phyloP scores from a whole-genome alignment of 768 basidiomycete genomes.

The Boletus huronensis region DNA sequence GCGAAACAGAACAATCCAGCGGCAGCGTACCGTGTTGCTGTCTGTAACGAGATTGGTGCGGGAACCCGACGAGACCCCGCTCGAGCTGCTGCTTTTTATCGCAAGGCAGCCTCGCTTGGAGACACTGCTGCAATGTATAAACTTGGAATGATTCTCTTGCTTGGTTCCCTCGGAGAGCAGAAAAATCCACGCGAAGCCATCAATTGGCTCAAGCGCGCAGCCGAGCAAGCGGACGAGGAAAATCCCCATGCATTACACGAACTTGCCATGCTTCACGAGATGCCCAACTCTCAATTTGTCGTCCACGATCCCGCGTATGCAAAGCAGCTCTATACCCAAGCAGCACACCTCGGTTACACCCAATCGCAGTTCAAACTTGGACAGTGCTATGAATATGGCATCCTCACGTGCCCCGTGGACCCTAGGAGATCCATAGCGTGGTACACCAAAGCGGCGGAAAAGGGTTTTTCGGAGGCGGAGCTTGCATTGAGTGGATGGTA shows the following conservation, averaged over 20 bases:
- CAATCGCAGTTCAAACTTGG: slow-evolving; percentile 95
- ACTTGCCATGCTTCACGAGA: slow-evolving; percentile 83
- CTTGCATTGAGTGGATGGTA: slow-evolving; percentile 98
- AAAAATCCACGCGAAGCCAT: slow-evolving; percentile 89
- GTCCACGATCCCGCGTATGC: slow-evolving; percentile 80
- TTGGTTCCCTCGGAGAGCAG: slow-evolving; percentile 77
- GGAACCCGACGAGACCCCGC: slow-evolving; percentile 87
- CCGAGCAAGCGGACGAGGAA: slow-evolving; percentile 96
- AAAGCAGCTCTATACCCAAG: slow-evolving; percentile 81
- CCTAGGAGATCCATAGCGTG: slow-evolving; percentile 93
- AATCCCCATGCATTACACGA: slow-evolving; percentile 98
- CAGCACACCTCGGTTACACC: slow-evolving; percentile 90
- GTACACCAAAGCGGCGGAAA: slow-evolving; percentile 98
- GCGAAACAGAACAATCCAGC: slow-evolving; percentile 96
- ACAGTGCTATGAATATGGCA: slow-evolving; percentile 91
- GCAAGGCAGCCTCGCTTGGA: slow-evolving; percentile 92
- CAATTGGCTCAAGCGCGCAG: slow-evolving; percentile 91
- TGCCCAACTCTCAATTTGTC: slow-evolving; percentile 61
- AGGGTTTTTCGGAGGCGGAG: slow-evolving; percentile 93
- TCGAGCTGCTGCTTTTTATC: slow-evolving; percentile 92
- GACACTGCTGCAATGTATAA: slow-evolving; percentile 99
- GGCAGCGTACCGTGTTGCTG: slow-evolving; percentile 94
- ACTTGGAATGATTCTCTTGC: slow-evolving; percentile 94
- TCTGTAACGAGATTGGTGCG: slow-evolving; percentile 98
- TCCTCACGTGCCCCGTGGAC: slow-evolving; percentile 85